Percentiles rank a stretch among this genome's conserved stretches.
Conservation (phyloP, 2,329 filamentous ascomycete genomes). For the Cordyceps militaris region DNA sequence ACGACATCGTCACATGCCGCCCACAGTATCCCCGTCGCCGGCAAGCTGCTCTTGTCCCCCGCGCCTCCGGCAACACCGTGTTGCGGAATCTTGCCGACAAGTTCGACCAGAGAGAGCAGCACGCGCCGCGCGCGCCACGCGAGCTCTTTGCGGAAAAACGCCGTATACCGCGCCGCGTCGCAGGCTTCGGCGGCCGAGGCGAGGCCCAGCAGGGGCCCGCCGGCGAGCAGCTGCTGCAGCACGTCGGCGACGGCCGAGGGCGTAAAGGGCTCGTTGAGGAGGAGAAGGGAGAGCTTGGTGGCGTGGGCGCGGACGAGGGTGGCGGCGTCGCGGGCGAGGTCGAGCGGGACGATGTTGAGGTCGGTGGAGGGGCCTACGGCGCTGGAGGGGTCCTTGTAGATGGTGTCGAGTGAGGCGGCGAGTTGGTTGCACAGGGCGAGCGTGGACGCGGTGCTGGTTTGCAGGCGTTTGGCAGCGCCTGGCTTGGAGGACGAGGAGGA, state of each 20-base stretch:
- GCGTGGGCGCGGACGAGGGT: constrained; percentile 72
- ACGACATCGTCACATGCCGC: constrained; percentile 69
- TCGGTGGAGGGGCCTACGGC: constrained; percentile 8
- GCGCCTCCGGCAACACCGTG: constrained; percentile 43
- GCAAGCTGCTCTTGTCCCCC: constrained; percentile 44
- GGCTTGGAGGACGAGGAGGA: constrained; percentile 17
- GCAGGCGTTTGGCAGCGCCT: constrained; percentile 31
- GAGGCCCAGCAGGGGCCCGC: constrained; percentile 68
- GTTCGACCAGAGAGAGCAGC: constrained; percentile 52
- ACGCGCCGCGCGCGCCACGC: constrained; percentile 51
- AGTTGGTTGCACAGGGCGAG: constrained; percentile 34
- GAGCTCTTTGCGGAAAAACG: constrained; percentile 56
- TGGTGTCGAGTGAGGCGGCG: constrained; percentile 33
- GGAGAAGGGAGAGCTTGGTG: constrained; percentile 79
- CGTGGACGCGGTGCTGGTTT: constrained; percentile 31
- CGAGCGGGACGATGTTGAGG: constrained; percentile 48
- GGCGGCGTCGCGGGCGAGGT: constrained; percentile 64
- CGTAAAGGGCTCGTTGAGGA: constrained; percentile 82
- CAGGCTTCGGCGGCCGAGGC: constrained; percentile 64
- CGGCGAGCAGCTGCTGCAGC: constrained; percentile 62
- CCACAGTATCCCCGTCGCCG: constrained; percentile 74
- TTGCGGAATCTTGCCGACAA: constrained; percentile 53
- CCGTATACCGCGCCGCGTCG: constrained; percentile 53
- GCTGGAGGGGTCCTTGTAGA: constrained; percentile 26
- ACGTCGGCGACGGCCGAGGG: constrained; percentile 66